A percentile compares a stretch with the other conserved stretches of the same genome.
phyloP scores from a whole-genome alignment of 306 rosid genomes.

The Pyrus betulifolia region DNA sequence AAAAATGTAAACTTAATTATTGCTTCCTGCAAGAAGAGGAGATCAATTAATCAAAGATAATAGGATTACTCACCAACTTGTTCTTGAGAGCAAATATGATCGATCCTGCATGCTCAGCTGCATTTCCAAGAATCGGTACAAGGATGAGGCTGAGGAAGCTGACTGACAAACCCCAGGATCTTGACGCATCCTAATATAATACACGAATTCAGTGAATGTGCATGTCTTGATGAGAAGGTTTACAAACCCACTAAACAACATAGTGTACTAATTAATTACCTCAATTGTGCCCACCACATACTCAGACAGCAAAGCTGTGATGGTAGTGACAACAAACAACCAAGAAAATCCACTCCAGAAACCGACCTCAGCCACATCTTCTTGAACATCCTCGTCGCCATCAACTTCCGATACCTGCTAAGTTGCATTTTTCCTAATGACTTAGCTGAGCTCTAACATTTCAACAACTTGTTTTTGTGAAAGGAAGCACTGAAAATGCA shows the following conservation, averaged over 20 bases:
- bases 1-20: not conserved
- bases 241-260: too few relatives aligned
- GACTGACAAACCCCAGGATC: conserved; percentile 75
- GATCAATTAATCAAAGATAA: not conserved
- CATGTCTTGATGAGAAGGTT: not conserved
- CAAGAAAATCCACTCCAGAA: conserved; percentile 74
- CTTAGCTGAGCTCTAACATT: not conserved
- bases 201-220: not conserved
- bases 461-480: not conserved
- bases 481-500: not conserved
- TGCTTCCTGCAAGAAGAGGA: not conserved
- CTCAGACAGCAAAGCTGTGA: conserved; percentile 74
- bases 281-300: conserved; percentile 77
- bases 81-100: conserved; percentile 85
- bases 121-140: conserved; percentile 88
- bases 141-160: conserved; percentile 79
- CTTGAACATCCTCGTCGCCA: conserved; percentile 17
- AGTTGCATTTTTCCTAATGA: not conserved
- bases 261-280: conserved; percentile 30
- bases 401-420: conserved; percentile 34
- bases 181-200: conserved; percentile 61
- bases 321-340: conserved; percentile 59
- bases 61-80: conserved; percentile 48
- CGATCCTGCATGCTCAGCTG: conserved; percentile 96
- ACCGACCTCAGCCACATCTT: conserved; percentile 59